These are phyloP conservation scores for Alternaria metachromatica DNA, from an alignment of 2,329 filamentous ascomycete genomes.

Conservation along the genomic window DNA sequence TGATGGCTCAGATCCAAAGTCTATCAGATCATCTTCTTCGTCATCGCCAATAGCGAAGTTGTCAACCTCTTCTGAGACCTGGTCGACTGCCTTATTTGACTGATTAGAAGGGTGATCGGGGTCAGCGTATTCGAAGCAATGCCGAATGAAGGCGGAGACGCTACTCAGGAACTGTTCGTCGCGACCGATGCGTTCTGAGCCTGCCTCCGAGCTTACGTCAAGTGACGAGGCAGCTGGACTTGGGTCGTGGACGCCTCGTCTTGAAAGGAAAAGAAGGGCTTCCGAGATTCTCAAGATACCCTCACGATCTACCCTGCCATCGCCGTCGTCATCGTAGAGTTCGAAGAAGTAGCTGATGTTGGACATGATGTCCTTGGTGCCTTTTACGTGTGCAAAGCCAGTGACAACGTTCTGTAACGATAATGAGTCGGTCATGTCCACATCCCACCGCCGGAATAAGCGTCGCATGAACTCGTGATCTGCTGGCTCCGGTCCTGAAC, in stretches of 20 bases:
- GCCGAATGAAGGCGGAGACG: conserved; percentile 91
- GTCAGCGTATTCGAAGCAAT: conserved; percentile 98
- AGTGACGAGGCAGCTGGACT: conserved; percentile 68
- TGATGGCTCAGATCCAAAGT: conserved; percentile 56
- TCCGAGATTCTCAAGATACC: conserved; percentile 95
- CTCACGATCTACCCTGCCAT: conserved; percentile 91
- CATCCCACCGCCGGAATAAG: conserved; percentile 88
- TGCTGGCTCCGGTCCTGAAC: conserved; percentile 72
- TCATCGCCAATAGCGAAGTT: conserved; percentile 77
- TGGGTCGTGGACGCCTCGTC: conserved; percentile 81
- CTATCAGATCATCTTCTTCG: conserved; percentile 70
- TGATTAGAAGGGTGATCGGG: conserved; percentile 75
- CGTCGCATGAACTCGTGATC: conserved; percentile 94
- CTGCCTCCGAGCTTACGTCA: conserved; percentile 53
- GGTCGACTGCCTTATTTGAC: conserved; percentile 41
- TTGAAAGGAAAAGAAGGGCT: conserved; percentile 87
- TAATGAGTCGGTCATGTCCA: conserved; percentile 75
- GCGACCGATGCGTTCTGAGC: conserved; percentile 59
- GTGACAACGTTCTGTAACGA: conserved; percentile 91
- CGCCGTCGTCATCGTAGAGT: conserved; percentile 90
- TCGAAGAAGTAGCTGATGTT: conserved; percentile 98
- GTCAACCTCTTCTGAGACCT: conserved; percentile 47
- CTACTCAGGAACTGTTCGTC: conserved; percentile 92
- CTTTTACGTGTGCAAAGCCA: conserved; percentile 89
- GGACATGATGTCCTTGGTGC: conserved; percentile 94